Percentiles rank a stretch among this genome's conserved stretches.
Evolutionary conservation across 2,329 filamentous ascomycete genomes (phyloP).

Genomic region (Tolypocladium amazonense): DNA sequence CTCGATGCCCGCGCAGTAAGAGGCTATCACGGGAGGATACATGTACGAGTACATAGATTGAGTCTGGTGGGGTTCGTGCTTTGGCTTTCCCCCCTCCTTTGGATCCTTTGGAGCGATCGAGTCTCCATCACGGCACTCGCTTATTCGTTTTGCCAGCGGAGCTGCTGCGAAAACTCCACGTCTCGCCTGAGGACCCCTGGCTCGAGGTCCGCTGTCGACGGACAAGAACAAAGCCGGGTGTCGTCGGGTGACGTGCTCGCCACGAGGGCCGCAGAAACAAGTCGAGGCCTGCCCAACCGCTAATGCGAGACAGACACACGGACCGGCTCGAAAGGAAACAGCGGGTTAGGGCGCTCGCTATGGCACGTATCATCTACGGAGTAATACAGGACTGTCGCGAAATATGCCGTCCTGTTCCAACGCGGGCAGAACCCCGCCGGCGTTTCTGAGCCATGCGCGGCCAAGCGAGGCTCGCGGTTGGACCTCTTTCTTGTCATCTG

Average conservation of each 20-base stretch:
- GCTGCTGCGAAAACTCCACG: not conserved
- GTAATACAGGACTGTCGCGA: not conserved
- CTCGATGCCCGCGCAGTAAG: not conserved
- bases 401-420: not conserved
- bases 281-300: not conserved
- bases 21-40: not conserved
- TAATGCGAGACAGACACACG: not conserved
- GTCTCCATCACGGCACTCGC: not conserved
- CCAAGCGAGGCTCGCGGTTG: not conserved
- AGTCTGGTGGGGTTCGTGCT: not conserved
- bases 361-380: not conserved
- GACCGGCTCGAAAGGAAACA: not conserved
- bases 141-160: not conserved
- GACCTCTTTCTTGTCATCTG: not conserved
- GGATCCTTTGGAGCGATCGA: too few species aligned
- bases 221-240: not conserved
- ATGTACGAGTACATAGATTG: not conserved
- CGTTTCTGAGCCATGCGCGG: not conserved
- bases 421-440: not conserved
- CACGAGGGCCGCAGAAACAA: not conserved
- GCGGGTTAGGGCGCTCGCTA: not conserved
- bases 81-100: not conserved
- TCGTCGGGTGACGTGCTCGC: not conserved
- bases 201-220: not conserved
- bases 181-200: too few species aligned